These are phyloP conservation scores for Creolimax fragrantissima DNA, from an alignment of 78 protist species.

Conservation along the genomic window DNA sequence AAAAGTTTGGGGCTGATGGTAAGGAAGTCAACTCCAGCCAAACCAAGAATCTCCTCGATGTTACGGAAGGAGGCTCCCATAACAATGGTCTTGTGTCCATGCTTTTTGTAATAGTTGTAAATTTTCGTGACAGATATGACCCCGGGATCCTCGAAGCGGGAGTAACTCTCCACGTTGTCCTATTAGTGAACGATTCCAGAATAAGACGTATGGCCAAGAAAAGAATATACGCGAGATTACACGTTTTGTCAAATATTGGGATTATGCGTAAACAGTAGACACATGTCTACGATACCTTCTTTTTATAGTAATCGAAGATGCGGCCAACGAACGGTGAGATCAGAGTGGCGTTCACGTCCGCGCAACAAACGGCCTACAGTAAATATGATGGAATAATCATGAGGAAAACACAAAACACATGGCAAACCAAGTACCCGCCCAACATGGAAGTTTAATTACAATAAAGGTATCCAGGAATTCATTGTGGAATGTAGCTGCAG, in stretches of 20 bases:
- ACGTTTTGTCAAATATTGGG: too few relatives aligned
- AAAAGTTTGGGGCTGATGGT: constrained; percentile 69
- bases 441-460: too few relatives aligned
- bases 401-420: too few relatives aligned
- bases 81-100: constrained; percentile 80
- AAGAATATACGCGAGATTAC: too few relatives aligned
- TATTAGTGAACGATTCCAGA: too few relatives aligned
- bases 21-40: constrained; percentile 55
- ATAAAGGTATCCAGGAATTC: too few relatives aligned
- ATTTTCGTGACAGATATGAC: constrained; percentile 69
- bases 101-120: constrained; percentile 82
- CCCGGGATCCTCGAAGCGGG: constrained; percentile 81
- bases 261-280: background rate
- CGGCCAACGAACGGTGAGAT: constrained; percentile 96
- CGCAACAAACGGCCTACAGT: constrained; percentile 86
- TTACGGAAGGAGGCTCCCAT: constrained; percentile 94
- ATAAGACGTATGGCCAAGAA: too few relatives aligned
- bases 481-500: too few relatives aligned
- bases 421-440: too few relatives aligned
- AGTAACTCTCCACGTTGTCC: constrained; percentile 33
- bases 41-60: constrained; percentile 55
- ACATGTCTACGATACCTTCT: too few relatives aligned
- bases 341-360: constrained; percentile 82
- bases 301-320: constrained; percentile 79
- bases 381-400: background rate